phyloP scores from a whole-genome alignment of 106 monocot species.

The Allium cepa region DNA sequence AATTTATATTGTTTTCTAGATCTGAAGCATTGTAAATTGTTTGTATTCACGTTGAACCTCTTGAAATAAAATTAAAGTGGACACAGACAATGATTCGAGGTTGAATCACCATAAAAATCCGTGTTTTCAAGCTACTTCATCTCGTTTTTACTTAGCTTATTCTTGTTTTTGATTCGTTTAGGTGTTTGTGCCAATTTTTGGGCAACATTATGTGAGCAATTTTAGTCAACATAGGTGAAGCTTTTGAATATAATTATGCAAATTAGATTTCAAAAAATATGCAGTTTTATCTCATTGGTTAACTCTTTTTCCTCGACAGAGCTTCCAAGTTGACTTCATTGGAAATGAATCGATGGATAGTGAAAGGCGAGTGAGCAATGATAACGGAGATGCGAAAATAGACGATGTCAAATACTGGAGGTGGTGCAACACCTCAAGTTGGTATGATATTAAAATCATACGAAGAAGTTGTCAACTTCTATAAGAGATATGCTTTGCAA shows the following conservation, averaged over 20 bases:
- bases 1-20: too few species aligned
- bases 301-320: slow-evolving; percentile 9
- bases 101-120: too few species aligned
- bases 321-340: slow-evolving; percentile 7
- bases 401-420: slow-evolving; percentile 7
- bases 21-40: neutral
- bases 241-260: neutral
- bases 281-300: neutral
- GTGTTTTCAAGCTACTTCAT: neutral
- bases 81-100: neutral
- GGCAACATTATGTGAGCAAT: neutral
- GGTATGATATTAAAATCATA: slow-evolving; percentile 56
- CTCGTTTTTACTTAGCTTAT: neutral
- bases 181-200: neutral
- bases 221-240: neutral
- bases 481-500: slow-evolving; percentile 44
- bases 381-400: slow-evolving; percentile 6
- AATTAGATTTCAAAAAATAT: neutral
- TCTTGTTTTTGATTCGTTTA: neutral
- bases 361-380: slow-evolving; percentile 1
- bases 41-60: too few species aligned
- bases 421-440: slow-evolving; percentile 31
- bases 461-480: slow-evolving; percentile 45
- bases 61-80: too few species aligned
- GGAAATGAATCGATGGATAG: neutral